These are phyloP conservation scores for Platanthera guangdongensis DNA, from an alignment of 106 monocot species.

Conservation along the genomic window DNA sequence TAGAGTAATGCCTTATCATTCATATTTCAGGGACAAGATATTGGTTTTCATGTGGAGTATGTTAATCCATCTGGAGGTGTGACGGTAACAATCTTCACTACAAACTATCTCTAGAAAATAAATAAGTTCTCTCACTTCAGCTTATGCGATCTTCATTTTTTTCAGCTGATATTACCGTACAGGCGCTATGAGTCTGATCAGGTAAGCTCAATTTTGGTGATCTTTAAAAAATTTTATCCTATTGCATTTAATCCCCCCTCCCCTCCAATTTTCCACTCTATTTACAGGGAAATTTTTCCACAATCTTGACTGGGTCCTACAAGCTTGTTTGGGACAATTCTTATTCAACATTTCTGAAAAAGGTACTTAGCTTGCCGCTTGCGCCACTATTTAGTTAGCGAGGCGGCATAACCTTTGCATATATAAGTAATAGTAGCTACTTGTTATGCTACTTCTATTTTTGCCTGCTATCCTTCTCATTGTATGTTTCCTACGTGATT, in stretches of 20 bases:
- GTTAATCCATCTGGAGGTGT: constrained; percentile 67
- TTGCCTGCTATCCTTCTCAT: too few relatives aligned
- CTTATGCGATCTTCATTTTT: constrained; percentile 10
- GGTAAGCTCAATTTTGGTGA: constrained; percentile 35
- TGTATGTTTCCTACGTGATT: too few relatives aligned
- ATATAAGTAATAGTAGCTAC: too few relatives aligned
- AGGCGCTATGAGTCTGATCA: constrained; percentile 77
- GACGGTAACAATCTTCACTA: constrained; percentile 39
- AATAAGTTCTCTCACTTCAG: neutral
- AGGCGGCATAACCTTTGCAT: too few relatives aligned
- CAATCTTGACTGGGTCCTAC: constrained; percentile 74
- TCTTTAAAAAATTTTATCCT: neutral
- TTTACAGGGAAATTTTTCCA: constrained; percentile 92
- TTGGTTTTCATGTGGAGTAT: constrained; percentile 90
- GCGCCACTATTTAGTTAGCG: neutral
- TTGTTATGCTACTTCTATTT: too few relatives aligned
- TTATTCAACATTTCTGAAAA: constrained; percentile 90
- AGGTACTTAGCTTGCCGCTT: constrained; percentile 56
- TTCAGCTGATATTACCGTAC: constrained; percentile 84
- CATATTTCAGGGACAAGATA: constrained; percentile 43
- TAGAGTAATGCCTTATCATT: neutral
- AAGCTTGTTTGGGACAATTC: constrained; percentile 96
- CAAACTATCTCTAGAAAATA: neutral
- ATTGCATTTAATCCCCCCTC: neutral
- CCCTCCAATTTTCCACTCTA: neutral